Base-by-base conservation (phyloP, 768 basidiomycete species). In the Russula brevipes region DNA sequence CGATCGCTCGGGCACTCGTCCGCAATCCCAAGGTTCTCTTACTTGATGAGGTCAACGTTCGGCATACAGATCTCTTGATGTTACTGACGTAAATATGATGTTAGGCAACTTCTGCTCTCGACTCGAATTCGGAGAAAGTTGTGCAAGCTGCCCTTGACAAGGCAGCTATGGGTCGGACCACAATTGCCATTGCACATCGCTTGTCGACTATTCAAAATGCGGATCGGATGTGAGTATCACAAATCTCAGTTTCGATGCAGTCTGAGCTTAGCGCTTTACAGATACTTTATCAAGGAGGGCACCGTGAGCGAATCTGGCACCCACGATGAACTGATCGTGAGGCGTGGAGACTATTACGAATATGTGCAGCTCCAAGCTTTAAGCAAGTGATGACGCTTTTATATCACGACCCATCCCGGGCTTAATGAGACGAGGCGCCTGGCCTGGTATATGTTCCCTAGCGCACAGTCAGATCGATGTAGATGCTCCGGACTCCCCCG, bases 181-280 rank as follows among this genome's bases (percentile, higher is more conserved):
- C 94, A 9, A 88, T 95, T 63, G 90, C 95, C 17, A 96, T 99
- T 65, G 96, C 96, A 2, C 97, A 98, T 76, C 83, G 97, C 59
- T 76, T 99, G 61, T 91, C 89, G 16, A 82, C 81, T 0, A 82
- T 84, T 63, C 81, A 82, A 68, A 78, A 72, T 49, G 70, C 70
- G 10, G 70, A 71, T 53, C 57, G 70, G 69, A 72, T 70, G 71
- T 68, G 55, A 53, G 70, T 68, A 50, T 49, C 31, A 11, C 35
- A 30, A 5, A 36, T 55, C 41, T 14, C 1, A 5, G 30, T 54
- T 12, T 6, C n/a, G 8, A 30, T 36, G 16, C n/a, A 6, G 14
- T 8, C 39, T 39, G 46, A 24, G 39, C 7, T 55, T 31, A n/a
- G 39, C 4, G 24, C 4, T 16, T 47, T 30, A 6, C 53, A 67